Evolutionary conservation across 208 protist species (phyloP).

Genomic region (Blastocrithidia nonstop): DNA sequence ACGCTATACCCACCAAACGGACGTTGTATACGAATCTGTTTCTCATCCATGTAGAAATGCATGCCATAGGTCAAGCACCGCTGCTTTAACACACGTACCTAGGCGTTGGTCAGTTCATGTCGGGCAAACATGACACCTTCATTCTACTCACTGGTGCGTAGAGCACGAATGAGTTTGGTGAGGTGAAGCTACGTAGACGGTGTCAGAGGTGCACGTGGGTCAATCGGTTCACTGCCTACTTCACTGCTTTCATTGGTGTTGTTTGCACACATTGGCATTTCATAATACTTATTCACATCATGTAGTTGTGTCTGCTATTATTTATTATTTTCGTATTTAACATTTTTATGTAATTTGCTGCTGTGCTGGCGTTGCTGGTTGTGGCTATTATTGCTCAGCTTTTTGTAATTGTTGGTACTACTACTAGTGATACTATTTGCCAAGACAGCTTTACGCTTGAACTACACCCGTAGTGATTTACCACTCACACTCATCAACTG

Average conservation of each 20-base stretch:
- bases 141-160: conserved; percentile 62
- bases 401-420: background rate
- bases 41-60: conserved; percentile 34
- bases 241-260: no score
- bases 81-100: conserved; percentile 60
- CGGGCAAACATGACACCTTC: conserved; percentile 50
- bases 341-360: background rate
- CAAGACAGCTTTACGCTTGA: conserved; percentile 54
- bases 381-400: conserved; percentile 10
- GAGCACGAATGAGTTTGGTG: conserved; percentile 54
- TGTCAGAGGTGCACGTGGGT: background rate
- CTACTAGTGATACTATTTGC: conserved; percentile 6
- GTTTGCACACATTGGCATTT: no score
- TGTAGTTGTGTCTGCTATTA: no score
- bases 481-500: conserved; percentile 37
- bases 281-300: no score
- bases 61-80: conserved; percentile 60
- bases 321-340: no score
- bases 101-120: conserved; percentile 41
- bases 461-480: conserved; percentile 59
- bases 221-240: background rate
- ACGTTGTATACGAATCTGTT: conserved; percentile 48
- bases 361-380: background rate
- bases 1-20: conserved; percentile 12
- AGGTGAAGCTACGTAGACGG: conserved; percentile 11